Evolutionary conservation across 140 eudicot species (phyloP).

Genomic region (Cichorium intybus): DNA sequence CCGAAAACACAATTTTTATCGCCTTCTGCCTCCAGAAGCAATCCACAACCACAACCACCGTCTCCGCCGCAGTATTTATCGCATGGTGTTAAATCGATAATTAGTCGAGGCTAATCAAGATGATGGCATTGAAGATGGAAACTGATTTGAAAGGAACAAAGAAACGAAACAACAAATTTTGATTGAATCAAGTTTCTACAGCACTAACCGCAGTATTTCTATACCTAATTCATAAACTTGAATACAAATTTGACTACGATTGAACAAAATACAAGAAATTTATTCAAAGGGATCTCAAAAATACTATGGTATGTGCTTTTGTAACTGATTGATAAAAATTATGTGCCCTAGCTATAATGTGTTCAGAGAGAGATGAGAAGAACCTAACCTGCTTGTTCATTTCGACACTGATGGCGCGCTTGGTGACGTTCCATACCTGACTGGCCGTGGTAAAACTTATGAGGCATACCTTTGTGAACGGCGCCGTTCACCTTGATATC

Average conservation of each 20-base stretch:
- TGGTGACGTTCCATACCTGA: constrained; percentile 76
- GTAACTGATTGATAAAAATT: too few relatives aligned
- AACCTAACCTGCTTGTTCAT: constrained; percentile 66
- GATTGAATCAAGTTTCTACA: neutral
- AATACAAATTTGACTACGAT: neutral
- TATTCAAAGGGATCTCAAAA: too few relatives aligned
- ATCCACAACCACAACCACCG: constrained; percentile 33
- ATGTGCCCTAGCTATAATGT: too few relatives aligned
- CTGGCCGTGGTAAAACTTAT: constrained; percentile 83
- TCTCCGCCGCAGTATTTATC: constrained; percentile 1
- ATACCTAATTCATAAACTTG: neutral
- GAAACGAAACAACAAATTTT: neutral
- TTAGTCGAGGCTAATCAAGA: too few relatives aligned
- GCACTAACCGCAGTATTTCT: neutral
- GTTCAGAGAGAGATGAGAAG: neutral
- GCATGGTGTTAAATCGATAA: too few relatives aligned
- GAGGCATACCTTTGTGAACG: constrained; percentile 82
- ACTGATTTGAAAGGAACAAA: neutral
- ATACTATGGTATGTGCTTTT: too few relatives aligned
- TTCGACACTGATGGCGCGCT: constrained; percentile 79
- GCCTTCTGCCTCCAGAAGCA: constrained; percentile 61
- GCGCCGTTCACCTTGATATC: constrained; percentile 75
- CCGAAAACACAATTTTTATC: constrained; percentile 71
- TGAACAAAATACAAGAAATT: neutral
- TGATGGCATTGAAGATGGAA: too few relatives aligned